Base-by-base conservation (phyloP, 257 asterid genomes). In the Salvia splendens region DNA sequence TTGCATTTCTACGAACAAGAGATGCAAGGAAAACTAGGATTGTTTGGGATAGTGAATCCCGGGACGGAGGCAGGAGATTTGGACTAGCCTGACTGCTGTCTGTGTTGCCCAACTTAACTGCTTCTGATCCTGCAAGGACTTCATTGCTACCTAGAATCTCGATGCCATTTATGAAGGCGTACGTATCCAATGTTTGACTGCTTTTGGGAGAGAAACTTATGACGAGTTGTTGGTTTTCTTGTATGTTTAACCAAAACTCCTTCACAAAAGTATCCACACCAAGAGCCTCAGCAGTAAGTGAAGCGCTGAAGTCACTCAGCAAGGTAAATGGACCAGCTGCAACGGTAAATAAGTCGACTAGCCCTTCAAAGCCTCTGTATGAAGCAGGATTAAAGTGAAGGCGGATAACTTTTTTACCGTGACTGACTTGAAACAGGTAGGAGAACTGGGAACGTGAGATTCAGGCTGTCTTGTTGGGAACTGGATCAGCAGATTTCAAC, bases 121-220 rank as follows among this genome's bases (percentile, higher is more conserved):
- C 30, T 24, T 24, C 30, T 24, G 30, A 24, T 24, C 30, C 30
- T 24, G 30, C 30, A 24, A 86, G 88, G 42, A 38, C 42, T 5
- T 8, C 42, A 38, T 38, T 5, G 42, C 42, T 5, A 38, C 42
- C 10, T 6, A 38, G 8, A 38, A 79, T 58, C 74, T 75, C 80
- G n/a, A 79, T 79, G 69, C 83, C 83, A 40, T 79, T 79, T 41
- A 79, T 36, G 58, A 75, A 78, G 43, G 77, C 83, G 42, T 70
- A 70, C 0, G 77, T 45, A 66, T 56, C 66, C 8, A 3, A 0
- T 35, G 63, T 56, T 4, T 12, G 65, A 24, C 62, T 38, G 46
- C 0, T 36, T 14, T 15, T 70, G 30, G 78, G 76, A 10, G 74
- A 65, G 15, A 78, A 74, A 2, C 28, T 14, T 2, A 76, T 6